These are phyloP conservation scores for Usnea hakonensis DNA, from an alignment of 495 filamentous ascomycete species.

Conservation along the genomic window DNA sequence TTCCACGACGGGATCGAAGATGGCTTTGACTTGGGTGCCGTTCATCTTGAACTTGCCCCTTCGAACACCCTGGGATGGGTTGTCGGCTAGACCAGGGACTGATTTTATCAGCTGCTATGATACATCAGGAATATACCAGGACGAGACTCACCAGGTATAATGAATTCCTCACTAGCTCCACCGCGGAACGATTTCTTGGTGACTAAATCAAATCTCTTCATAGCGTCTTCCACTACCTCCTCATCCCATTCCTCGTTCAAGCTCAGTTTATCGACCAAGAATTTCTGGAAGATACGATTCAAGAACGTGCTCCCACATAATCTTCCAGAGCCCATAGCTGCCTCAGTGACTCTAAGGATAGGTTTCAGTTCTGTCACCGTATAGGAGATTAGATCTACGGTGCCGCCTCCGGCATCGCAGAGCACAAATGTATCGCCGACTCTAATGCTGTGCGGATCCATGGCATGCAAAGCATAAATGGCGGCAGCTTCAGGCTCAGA, in stretches of 20 bases:
- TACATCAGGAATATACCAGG: too few relatives aligned
- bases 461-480: conserved; percentile 64
- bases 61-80: conserved; percentile 51
- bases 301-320: conserved; percentile 67
- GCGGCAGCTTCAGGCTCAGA: conserved; percentile 72
- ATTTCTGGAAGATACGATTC: conserved; percentile 66
- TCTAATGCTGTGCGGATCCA: conserved; percentile 54
- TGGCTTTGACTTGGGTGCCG: conserved; percentile 50
- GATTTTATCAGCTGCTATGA: not conserved
- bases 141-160: conserved; percentile 19
- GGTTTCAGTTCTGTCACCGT: conserved; percentile 32
- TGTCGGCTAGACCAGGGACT: conserved; percentile 26
- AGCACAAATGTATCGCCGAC: conserved; percentile 69
- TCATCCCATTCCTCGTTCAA: conserved; percentile 51
- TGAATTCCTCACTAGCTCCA: conserved; percentile 20
- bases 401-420: conserved; percentile 71
- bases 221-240: conserved; percentile 48
- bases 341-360: conserved; percentile 52
- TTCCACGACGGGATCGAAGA: conserved; percentile 60
- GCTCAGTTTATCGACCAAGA: conserved; percentile 53
- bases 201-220: conserved; percentile 25
- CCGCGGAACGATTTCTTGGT: conserved; percentile 22
- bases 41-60: conserved; percentile 60
- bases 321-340: conserved; percentile 60
- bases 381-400: conserved; percentile 59